Percentiles rank a stretch among this genome's conserved stretches.
Conservation (phyloP, 805 yeast genomes). For the Candida ortonii region DNA sequence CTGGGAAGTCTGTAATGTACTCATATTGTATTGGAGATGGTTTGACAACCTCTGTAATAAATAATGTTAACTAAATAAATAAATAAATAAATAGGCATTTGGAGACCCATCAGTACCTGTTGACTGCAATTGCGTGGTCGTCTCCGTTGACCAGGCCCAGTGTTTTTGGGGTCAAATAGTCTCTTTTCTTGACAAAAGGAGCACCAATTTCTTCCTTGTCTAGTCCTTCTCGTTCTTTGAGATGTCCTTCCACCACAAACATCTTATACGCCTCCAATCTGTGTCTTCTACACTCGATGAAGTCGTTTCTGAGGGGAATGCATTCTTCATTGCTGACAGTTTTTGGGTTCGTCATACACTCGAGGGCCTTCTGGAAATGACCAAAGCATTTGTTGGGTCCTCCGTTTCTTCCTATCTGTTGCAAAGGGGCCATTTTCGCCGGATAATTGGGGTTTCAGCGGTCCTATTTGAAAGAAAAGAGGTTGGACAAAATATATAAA, state of each 20-base stretch:
- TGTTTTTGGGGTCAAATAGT: constrained; percentile 37
- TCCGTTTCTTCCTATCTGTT: constrained; percentile 34
- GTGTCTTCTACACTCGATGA: constrained; percentile 38
- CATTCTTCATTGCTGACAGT: constrained; percentile 33
- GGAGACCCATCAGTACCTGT: constrained; percentile 23
- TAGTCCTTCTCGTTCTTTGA: constrained; percentile 28
- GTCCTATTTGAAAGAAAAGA: not conserved
- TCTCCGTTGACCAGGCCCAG: constrained; percentile 37
- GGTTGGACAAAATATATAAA: too few species aligned
- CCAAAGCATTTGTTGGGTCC: constrained; percentile 40
- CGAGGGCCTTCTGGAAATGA: constrained; percentile 37
- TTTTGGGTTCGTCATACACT: constrained; percentile 36
- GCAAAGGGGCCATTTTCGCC: constrained; percentile 31
- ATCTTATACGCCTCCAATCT: constrained; percentile 36
- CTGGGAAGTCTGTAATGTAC: not conserved
- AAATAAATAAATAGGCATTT: constrained; percentile 2
- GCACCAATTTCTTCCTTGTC: constrained; percentile 34
- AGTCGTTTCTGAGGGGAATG: constrained; percentile 32
- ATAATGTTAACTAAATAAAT: too few species aligned
- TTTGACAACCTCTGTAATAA: too few species aligned
- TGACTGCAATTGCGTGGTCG: constrained; percentile 30
- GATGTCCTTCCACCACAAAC: constrained; percentile 33
- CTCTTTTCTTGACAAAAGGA: constrained; percentile 38
- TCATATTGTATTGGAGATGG: too few species aligned
- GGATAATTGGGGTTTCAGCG: not conserved